Conservation (phyloP, 163 green algal genomes). For the Scenedesmus sp. region DNA sequence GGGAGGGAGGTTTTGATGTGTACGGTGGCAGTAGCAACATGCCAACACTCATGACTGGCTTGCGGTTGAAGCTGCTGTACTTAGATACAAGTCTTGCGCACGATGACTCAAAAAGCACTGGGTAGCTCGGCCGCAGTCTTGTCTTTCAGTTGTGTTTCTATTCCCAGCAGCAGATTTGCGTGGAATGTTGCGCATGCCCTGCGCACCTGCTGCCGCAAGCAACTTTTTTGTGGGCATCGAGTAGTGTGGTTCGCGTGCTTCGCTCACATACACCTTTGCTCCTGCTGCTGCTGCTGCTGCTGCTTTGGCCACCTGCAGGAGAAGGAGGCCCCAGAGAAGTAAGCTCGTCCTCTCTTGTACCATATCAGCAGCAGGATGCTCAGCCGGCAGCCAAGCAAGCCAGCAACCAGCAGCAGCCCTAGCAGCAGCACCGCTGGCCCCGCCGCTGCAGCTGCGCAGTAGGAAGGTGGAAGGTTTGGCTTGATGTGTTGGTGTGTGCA, state of each 20-base stretch:
- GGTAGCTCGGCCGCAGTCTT: too few species aligned
- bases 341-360: background rate
- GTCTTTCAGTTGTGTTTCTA: too few species aligned
- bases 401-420: background rate
- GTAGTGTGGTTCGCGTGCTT: background rate
- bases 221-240: too few species aligned
- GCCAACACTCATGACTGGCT: too few species aligned
- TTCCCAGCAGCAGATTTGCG: too few species aligned
- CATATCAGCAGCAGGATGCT: background rate
- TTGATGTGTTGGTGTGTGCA: background rate
- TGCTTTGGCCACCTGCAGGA: background rate
- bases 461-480: background rate
- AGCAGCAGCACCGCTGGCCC: background rate
- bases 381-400: background rate
- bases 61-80: too few species aligned
- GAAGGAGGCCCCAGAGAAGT: background rate
- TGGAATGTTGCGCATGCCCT: too few species aligned
- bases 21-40: too few species aligned
- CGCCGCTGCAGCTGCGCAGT: background rate
- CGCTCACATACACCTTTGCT: background rate
- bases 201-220: too few species aligned
- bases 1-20: too few species aligned
- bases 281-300: background rate
- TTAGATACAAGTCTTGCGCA: too few species aligned
- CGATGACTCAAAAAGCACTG: too few species aligned